Conservation (phyloP, 2,329 filamentous ascomycete species). For the Colletotrichum lupini region DNA sequence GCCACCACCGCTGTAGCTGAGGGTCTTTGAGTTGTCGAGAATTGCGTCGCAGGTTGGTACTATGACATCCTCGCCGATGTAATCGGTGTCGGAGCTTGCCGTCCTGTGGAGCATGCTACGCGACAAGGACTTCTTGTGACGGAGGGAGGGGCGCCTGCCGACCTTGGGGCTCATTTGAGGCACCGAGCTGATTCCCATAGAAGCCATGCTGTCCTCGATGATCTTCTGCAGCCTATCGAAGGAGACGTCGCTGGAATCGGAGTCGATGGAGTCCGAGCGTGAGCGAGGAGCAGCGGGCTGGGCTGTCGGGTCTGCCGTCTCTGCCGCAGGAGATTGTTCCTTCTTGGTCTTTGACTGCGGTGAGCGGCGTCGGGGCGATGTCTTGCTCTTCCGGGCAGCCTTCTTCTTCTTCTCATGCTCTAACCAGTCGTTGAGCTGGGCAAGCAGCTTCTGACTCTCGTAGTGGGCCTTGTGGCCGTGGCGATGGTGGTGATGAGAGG, state of each 20-base stretch:
- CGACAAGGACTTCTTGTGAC: conserved; percentile 51
- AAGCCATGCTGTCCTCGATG: conserved; percentile 72
- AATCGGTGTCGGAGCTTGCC: conserved; percentile 86
- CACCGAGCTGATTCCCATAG: conserved; percentile 60
- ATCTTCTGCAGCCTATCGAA: conserved; percentile 87
- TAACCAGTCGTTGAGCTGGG: conserved; percentile 86
- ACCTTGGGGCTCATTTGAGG: conserved; percentile 56
- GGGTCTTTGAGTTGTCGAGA: conserved; percentile 90
- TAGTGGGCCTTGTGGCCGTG: conserved; percentile 51
- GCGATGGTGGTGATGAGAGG: conserved; percentile 43
- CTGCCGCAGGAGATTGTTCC: conserved; percentile 20
- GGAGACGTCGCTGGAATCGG: conserved; percentile 77
- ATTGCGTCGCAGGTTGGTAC: conserved; percentile 87
- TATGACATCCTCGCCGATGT: conserved; percentile 80
- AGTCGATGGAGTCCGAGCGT: conserved; percentile 68
- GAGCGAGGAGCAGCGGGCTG: conserved; percentile 33
- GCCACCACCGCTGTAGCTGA: conserved; percentile 74
- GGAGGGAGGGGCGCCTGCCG: conserved; percentile 54
- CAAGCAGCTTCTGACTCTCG: conserved; percentile 68
- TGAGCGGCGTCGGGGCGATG: conserved; percentile 53
- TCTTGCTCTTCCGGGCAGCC: conserved; percentile 62
- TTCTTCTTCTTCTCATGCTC: conserved; percentile 80
- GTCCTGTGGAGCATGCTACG: conserved; percentile 55
- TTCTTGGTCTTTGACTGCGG: conserved; percentile 32
- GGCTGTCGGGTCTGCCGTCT: conserved; percentile 20